A percentile compares a stretch with the other conserved stretches of the same genome.
Evolutionary conservation across 495 filamentous ascomycete species (phyloP).

Genomic region (Corynascus novoguineensis): DNA sequence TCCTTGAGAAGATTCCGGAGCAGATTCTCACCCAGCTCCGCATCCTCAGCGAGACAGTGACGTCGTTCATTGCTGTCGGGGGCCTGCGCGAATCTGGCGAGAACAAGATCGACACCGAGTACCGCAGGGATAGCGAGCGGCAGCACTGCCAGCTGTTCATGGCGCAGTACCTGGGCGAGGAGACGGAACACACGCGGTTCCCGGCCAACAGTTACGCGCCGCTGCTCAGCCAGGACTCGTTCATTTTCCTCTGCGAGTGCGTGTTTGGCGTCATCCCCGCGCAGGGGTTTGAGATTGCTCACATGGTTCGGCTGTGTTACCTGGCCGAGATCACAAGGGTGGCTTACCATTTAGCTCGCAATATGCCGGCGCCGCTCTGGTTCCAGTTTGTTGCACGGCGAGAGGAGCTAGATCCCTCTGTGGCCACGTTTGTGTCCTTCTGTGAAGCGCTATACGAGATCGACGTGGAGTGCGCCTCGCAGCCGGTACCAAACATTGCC

Average conservation of each 20-base stretch:
- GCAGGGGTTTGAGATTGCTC: conserved; percentile 64
- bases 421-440: conserved; percentile 43
- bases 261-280: conserved; percentile 52
- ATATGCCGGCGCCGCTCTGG: conserved; percentile 35
- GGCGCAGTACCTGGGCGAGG: conserved; percentile 42
- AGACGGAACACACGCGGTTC: conserved; percentile 22
- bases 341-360: conserved; percentile 46
- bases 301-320: conserved; percentile 84
- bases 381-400: conserved; percentile 35
- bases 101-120: conserved; percentile 61
- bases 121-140: conserved; percentile 60
- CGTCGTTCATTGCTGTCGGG: conserved; percentile 76
- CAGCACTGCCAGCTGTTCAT: conserved; percentile 76
- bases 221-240: conserved; percentile 72
- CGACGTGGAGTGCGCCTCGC: conserved; percentile 24
- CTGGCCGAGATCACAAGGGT: conserved; percentile 87
- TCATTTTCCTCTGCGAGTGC: conserved; percentile 79
- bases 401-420: conserved; percentile 29
- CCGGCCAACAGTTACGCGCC: conserved; percentile 52
- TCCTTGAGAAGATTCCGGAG: conserved; percentile 80
- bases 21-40: conserved; percentile 82
- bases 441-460: conserved; percentile 33
- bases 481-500: conserved; percentile 1
- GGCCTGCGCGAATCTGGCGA: conserved; percentile 53
- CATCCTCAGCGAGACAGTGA: conserved; percentile 80